Evolutionary conservation across 257 asterid genomes (phyloP).

Genomic region (Gynochthodes officinalis): DNA sequence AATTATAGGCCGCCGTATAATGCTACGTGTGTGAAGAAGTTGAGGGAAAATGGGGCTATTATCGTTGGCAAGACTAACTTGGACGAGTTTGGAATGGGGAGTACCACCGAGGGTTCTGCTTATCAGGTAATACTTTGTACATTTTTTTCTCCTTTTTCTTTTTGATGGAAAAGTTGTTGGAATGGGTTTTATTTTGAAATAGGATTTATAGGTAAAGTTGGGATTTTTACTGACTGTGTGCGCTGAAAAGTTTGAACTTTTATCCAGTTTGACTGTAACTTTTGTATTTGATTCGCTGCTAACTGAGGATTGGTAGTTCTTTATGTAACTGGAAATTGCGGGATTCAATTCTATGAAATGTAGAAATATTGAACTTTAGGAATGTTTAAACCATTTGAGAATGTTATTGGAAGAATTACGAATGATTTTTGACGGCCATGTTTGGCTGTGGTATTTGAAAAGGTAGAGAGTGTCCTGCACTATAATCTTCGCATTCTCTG

Average conservation of each 20-base stretch:
- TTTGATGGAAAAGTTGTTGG: not conserved
- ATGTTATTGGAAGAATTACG: too few species aligned
- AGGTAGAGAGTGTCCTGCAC: not conserved
- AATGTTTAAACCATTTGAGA: too few species aligned
- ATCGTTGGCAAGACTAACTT: conserved; percentile 88
- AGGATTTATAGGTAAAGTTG: not conserved
- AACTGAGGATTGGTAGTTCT: too few species aligned
- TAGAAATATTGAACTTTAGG: too few species aligned
- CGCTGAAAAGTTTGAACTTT: not conserved
- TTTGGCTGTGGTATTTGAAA: not conserved
- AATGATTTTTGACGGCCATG: not conserved
- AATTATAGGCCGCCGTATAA: conserved; percentile 78
- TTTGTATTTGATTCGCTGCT: too few species aligned
- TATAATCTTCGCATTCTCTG: not conserved
- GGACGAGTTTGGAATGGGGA: conserved; percentile 99
- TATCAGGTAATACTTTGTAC: conserved; percentile 48
- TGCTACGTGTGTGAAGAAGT: conserved; percentile 82
- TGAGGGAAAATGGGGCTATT: conserved; percentile 77
- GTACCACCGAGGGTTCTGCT: conserved; percentile 90
- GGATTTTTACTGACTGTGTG: not conserved
- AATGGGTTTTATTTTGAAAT: not conserved
- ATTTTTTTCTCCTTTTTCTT: not conserved
- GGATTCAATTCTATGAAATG: not conserved
- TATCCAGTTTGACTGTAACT: too few species aligned
- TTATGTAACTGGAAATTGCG: too few species aligned